Percentiles rank a stretch among this genome's conserved stretches.
These are phyloP conservation scores for Ogataea hybrid DNA, from an alignment of 1,139 yeast species.

Conservation along the genomic window DNA sequence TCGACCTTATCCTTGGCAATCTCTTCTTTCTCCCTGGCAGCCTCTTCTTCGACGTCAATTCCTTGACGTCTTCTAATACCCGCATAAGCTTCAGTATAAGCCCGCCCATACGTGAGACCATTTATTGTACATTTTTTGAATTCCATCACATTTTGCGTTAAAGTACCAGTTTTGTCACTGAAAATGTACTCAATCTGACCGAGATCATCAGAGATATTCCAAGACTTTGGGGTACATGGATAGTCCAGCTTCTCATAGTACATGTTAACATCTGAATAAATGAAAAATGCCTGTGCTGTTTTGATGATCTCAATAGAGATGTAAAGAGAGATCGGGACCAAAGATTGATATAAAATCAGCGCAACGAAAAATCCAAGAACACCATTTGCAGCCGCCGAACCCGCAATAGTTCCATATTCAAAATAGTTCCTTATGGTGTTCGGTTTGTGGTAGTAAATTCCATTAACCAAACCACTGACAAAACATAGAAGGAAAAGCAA, in stretches of 20 bases:
- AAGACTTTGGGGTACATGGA: constrained; percentile 94
- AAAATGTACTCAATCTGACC: constrained; percentile 96
- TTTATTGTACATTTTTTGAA: constrained; percentile 88
- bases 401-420: constrained; percentile 67
- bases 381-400: constrained; percentile 75
- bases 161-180: constrained; percentile 95
- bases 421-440: constrained; percentile 62
- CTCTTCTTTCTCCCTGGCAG: constrained; percentile 55
- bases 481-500: constrained; percentile 78
- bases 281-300: constrained; percentile 91
- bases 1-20: constrained; percentile 60
- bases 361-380: constrained; percentile 85
- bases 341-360: constrained; percentile 81
- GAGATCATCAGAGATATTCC: constrained; percentile 96
- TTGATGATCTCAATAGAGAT: constrained; percentile 94
- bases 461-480: constrained; percentile 79
- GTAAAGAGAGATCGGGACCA: constrained; percentile 93
- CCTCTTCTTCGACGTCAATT: constrained; percentile 68
- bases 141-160: constrained; percentile 97
- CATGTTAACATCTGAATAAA: constrained; percentile 84
- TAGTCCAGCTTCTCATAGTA: constrained; percentile 82
- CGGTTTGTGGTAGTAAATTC: constrained; percentile 57
- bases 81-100: constrained; percentile 93
- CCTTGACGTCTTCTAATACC: constrained; percentile 91
- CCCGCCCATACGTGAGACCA: constrained; percentile 88